Evolutionary conservation across 768 basidiomycete genomes (phyloP).

Genomic region (Auriscalpium vulgare): DNA sequence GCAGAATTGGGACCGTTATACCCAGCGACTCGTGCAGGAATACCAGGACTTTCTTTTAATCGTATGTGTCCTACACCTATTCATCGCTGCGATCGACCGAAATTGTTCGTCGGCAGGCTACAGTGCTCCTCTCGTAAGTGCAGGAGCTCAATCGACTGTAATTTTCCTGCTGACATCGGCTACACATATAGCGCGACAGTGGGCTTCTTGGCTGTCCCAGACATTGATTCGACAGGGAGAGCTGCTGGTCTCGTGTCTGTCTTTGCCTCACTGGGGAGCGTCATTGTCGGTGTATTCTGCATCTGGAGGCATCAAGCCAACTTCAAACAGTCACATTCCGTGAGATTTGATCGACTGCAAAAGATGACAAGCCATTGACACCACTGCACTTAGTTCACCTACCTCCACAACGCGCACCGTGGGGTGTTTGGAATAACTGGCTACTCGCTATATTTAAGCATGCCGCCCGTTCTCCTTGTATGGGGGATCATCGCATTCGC

Average conservation of each 20-base stretch:
- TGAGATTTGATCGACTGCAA: constrained; percentile 16
- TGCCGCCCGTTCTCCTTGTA: constrained; percentile 46
- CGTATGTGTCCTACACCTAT: constrained; percentile 25
- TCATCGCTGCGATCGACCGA: neutral
- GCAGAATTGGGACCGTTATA: constrained; percentile 41
- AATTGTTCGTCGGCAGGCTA: constrained; percentile 28
- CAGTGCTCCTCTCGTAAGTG: constrained; percentile 45
- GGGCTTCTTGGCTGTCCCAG: constrained; percentile 37
- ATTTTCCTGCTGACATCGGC: no score
- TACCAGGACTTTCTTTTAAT: constrained; percentile 51
- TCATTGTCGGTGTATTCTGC: constrained; percentile 47
- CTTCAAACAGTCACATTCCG: constrained; percentile 35
- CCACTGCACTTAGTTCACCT: constrained; percentile 33
- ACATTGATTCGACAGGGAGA: constrained; percentile 24
- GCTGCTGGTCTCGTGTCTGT: constrained; percentile 36
- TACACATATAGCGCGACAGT: constrained; percentile 31
- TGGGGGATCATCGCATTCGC: constrained; percentile 47
- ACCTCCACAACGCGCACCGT: constrained; percentile 44
- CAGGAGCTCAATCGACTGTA: neutral
- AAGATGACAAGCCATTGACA: neutral
- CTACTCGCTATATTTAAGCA: constrained; percentile 42
- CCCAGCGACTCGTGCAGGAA: constrained; percentile 42
- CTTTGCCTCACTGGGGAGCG: constrained; percentile 45
- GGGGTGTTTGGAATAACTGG: constrained; percentile 38
- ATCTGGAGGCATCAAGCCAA: constrained; percentile 50